These are phyloP conservation scores for Cydonia oblonga DNA, from an alignment of 331 rosid genomes.

Conservation along the genomic window DNA sequence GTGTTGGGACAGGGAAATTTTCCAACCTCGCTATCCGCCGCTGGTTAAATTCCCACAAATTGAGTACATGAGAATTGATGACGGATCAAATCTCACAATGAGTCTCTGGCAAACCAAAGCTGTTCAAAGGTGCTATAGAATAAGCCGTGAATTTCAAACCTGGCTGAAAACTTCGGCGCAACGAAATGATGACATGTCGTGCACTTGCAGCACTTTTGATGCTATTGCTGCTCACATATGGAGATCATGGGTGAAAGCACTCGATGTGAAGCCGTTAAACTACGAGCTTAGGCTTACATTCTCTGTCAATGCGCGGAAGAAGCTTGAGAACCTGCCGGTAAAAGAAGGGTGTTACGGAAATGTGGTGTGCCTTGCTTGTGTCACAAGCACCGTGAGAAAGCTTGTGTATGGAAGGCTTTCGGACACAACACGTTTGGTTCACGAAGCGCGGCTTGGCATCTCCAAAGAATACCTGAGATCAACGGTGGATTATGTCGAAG, in stretches of 20 bases:
- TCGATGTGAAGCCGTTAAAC: slow-evolving; percentile 59
- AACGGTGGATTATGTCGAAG: slow-evolving; percentile 61
- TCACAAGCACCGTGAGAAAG: slow-evolving; percentile 41
- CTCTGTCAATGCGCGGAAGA: slow-evolving; percentile 58
- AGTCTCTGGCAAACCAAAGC: slow-evolving; percentile 54
- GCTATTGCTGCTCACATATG: slow-evolving; percentile 81
- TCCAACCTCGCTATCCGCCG: slow-evolving; percentile 54
- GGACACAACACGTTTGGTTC: slow-evolving; percentile 40
- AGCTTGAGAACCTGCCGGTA: slow-evolving; percentile 44
- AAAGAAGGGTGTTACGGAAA: slow-evolving; percentile 79
- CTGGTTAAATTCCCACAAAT: slow-evolving; percentile 49
- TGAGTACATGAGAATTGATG: slow-evolving; percentile 77
- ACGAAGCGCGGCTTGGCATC: slow-evolving; percentile 45
- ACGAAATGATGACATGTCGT: slow-evolving; percentile 18
- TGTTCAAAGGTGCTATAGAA: slow-evolving; percentile 58
- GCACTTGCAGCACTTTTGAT: slow-evolving; percentile 55
- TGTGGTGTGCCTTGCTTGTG: slow-evolving; percentile 64
- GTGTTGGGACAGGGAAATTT: slow-evolving; percentile 60
- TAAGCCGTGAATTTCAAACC: slow-evolving; percentile 54
- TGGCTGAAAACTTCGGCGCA: slow-evolving; percentile 40
- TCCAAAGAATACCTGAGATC: slow-evolving; percentile 77
- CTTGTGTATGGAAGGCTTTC: slow-evolving; percentile 39
- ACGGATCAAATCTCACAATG: slow-evolving; percentile 51
- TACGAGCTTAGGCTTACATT: slow-evolving; percentile 63
- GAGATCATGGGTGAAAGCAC: slow-evolving; percentile 88